phyloP scores from a whole-genome alignment of 2,329 filamentous ascomycete genomes.

The Erysiphe pulchra region DNA sequence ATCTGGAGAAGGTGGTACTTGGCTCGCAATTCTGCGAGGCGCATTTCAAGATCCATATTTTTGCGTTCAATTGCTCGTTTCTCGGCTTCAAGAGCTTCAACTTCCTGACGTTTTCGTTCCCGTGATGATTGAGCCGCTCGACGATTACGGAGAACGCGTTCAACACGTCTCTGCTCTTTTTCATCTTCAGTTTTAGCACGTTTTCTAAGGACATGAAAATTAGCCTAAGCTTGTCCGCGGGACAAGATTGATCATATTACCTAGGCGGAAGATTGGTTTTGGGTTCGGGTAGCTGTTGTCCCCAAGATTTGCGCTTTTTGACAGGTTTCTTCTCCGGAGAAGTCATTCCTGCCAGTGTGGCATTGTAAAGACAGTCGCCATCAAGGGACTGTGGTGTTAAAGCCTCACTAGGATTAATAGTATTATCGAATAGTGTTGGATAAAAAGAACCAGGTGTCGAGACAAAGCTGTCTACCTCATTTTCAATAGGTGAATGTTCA shows the following conservation, averaged over 20 bases:
- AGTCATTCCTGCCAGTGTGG: slow-evolving; percentile 7
- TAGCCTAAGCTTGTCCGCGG: background rate
- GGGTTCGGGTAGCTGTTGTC: slow-evolving; percentile 82
- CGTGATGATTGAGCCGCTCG: slow-evolving; percentile 89
- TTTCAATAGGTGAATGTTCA: slow-evolving; percentile 12
- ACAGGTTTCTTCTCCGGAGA: slow-evolving; percentile 38
- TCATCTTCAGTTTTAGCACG: slow-evolving; percentile 97
- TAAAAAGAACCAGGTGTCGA: slow-evolving; percentile 13
- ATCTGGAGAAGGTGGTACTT: slow-evolving; percentile 9
- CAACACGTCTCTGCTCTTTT: slow-evolving; percentile 92
- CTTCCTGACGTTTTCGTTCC: slow-evolving; percentile 38
- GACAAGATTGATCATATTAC: slow-evolving; percentile 21
- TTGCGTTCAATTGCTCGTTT: slow-evolving; percentile 40
- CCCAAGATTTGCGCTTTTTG: slow-evolving; percentile 98
- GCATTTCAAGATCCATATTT: slow-evolving; percentile 43
- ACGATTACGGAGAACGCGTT: slow-evolving; percentile 88
- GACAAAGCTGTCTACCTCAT: slow-evolving; percentile 12
- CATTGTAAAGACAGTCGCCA: slow-evolving; percentile 12
- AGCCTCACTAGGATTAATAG: slow-evolving; percentile 9
- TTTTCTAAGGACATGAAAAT: slow-evolving; percentile 31
- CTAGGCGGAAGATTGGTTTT: slow-evolving; percentile 89
- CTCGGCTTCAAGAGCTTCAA: slow-evolving; percentile 52
- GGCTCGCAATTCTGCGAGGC: slow-evolving; percentile 18
- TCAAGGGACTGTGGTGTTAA: slow-evolving; percentile 14
- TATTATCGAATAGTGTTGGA: slow-evolving; percentile 11